Evolutionary conservation across 2,329 filamentous ascomycete species (phyloP).

Genomic region (Taxawa tesnikishii): DNA sequence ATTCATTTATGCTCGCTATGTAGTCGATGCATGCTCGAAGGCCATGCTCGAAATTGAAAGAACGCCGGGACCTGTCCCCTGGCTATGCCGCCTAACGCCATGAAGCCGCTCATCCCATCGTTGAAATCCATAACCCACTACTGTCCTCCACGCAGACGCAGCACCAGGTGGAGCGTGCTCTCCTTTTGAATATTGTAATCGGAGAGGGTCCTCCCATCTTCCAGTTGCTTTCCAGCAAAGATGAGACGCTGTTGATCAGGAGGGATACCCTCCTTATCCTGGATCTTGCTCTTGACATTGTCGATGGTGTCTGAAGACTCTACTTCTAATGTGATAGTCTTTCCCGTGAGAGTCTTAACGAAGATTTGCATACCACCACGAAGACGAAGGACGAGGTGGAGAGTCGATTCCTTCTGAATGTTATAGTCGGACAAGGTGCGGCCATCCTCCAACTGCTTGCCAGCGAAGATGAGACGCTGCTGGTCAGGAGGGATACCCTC

Average conservation of each 20-base stretch:
- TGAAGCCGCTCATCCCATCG: constrained; percentile 7
- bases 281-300: constrained; percentile 99
- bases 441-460: constrained; percentile 87
- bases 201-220: constrained; percentile 74
- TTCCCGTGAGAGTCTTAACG: constrained; percentile 99
- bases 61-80: no score
- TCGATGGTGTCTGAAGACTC: constrained; percentile 97
- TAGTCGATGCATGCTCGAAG: background rate
- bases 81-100: no score
- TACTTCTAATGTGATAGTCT: constrained; percentile 98
- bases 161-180: constrained; percentile 52
- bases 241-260: constrained; percentile 92
- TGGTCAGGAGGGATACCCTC: constrained; percentile 88
- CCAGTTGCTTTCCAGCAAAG: constrained; percentile 89
- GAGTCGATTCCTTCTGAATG: constrained; percentile 80
- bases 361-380: constrained; percentile 75
- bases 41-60: background rate
- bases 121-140: constrained; percentile 17
- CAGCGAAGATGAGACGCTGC: constrained; percentile 85
- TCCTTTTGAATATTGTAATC: constrained; percentile 81
- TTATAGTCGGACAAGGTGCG: constrained; percentile 91
- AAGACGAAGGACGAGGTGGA: constrained; percentile 90
- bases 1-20: constrained; percentile 3
- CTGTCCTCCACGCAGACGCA: constrained; percentile 45
- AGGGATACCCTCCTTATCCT: constrained; percentile 96